Evolutionary conservation across 441 rosid species (phyloP), one percentile per base, ranked within the genome.

Genomic region (Arabidopsis hybrid): DNA sequence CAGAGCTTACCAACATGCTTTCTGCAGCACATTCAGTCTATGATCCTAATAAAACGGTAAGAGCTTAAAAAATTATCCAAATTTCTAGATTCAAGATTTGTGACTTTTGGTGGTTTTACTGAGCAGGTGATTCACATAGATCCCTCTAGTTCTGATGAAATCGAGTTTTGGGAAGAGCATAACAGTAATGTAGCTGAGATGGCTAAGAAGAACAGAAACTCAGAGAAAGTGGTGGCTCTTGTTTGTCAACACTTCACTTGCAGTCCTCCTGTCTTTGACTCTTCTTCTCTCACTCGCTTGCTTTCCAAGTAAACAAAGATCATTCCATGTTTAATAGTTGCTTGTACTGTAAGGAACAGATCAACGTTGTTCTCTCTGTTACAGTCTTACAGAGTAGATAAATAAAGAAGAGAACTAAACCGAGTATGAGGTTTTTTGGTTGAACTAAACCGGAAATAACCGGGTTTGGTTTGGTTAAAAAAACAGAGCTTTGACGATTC

Each of bases 191-290:
- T 87, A 51, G 93, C 90, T 0, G 80, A 76, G 60, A 88, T 89
- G 94, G 92, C 89, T 1, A 88, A 76, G 79, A 87, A 71, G 59
- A 92, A 83, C 67, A 76, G 72, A 61, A 12, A 18, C 70, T 67
- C 82, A 12, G 91, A 88, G 73, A 82, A 82, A 43, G 93, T 77
- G 67, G 90, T 85, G 29, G 97, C 93, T 59, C 93, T 90, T 10
- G 91, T 94, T 65, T 94, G 97, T 75, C 97, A 94, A 77, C 84
- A 90, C 69, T 94, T 92, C 85, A 87, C 88, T 8, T 94, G 97
- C 80, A 90, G 89, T 46, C 89, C 95, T 11, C 83, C 90, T 1
- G 80, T 89, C 10, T 78, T 62, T 9, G 88, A 83, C 66, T 69
- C 91, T 6, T 71, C 76, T 59, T 67, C 88, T 26, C 93, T 93